Percentiles rank a stretch among this genome's conserved stretches.
phyloP scores from a whole-genome alignment of 345 rosid genomes.

The Gossypium anomalum region DNA sequence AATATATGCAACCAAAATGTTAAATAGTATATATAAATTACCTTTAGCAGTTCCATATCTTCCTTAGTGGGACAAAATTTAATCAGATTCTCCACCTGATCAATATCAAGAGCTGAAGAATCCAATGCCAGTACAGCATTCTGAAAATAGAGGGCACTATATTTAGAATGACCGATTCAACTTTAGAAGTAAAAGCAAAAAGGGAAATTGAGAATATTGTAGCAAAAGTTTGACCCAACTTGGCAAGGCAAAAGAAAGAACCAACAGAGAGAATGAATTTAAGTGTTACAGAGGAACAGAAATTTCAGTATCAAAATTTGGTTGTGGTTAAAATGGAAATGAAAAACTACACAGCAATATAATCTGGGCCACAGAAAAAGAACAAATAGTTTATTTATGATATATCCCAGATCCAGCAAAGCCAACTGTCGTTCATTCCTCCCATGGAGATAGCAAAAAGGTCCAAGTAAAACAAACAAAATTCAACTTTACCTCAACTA shows the following conservation, averaged over 20 bases:
- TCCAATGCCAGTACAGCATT: constrained; percentile 89
- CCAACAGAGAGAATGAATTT: background rate
- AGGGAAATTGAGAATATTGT: background rate
- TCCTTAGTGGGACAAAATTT: constrained; percentile 97
- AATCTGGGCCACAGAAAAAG: background rate
- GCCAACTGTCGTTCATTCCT: background rate
- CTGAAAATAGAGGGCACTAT: constrained; percentile 35
- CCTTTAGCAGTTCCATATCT: constrained; percentile 89
- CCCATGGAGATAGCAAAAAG: background rate
- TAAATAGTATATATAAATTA: constrained; percentile 22
- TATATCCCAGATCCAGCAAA: background rate
- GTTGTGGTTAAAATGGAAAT: background rate
- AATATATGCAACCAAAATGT: constrained; percentile 8
- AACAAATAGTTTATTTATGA: constrained; percentile 2
- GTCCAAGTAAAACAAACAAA: background rate
- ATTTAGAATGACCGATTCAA: constrained; percentile 11
- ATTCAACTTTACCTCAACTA: constrained; percentile 2
- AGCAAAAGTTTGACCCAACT: background rate
- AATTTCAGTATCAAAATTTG: background rate
- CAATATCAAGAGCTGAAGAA: constrained; percentile 78
- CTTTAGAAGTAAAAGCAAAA: background rate
- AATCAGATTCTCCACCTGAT: constrained; percentile 98
- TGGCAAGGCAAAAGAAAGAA: constrained; percentile 6
- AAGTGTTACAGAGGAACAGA: background rate
- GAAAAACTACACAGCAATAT: background rate